Base-by-base conservation (phyloP, 768 basidiomycete genomes). In the Polyporus arcularius region DNA sequence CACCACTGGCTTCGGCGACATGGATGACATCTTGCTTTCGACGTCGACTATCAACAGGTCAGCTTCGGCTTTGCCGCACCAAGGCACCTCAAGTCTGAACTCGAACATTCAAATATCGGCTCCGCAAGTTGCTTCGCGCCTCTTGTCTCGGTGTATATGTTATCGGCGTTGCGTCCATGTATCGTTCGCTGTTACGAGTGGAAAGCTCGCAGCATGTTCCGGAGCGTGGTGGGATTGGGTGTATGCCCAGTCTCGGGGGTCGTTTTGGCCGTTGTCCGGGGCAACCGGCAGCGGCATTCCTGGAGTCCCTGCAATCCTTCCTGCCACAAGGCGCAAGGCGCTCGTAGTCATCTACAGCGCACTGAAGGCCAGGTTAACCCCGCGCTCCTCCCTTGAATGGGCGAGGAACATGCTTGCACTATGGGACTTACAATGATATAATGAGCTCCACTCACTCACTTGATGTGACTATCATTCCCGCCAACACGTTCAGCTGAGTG, bases 331-430 rank as follows among this genome's bases (percentile, higher is more conserved):
- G 57, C 57, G 61, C 57, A 58, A 57, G 56, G 61, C 61, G 61
- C 57, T 55, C 57, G 61, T 63, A 58, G 57, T 63, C 21, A 58
- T 63, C 61, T 63, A 58, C 61, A 57, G 50, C 61, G 61, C 52
- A 58, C 46, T 30, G 43, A 58, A 56, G 57, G 61, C 61, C 57
- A 63, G 61, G 61, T 63, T 63, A 47, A 58, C 57, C 61, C 61
- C 61, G 43, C 61, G 61, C 50, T 28, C 61, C 61, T 63, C 61
- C 30, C 61, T 63, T 57, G 12, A 18, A 63, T 58, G 61, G 56
- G 61, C 61, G 47, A 43, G 52, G 60, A 55, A 55, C 45, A 26
- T 39, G 54, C 39, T 38, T 18, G 21, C 55, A 42, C 45, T 38
- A 26, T 48, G 53, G 35, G 35, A 11, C 35, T 35, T 11, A 35